Conservation (phyloP, 495 filamentous ascomycete genomes). For the Jackrogersella minutella region DNA sequence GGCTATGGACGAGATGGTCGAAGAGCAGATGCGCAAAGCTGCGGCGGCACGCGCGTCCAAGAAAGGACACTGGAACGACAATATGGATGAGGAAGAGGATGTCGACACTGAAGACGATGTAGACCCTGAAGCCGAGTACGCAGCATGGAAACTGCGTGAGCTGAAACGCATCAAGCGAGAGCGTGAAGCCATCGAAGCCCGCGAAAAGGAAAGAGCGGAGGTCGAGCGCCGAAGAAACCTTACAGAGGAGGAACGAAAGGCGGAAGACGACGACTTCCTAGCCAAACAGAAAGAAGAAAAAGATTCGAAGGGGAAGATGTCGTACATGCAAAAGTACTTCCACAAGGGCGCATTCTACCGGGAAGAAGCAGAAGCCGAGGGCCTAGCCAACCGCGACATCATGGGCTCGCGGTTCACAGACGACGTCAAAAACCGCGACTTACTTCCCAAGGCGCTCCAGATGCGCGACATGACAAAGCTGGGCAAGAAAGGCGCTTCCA, state of each 20-base stretch:
- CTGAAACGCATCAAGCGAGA: constrained; percentile 86
- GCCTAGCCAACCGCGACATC: constrained; percentile 76
- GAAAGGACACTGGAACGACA: constrained; percentile 88
- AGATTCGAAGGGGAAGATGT: constrained; percentile 82
- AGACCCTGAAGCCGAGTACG: constrained; percentile 87
- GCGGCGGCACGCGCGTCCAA: constrained; percentile 76
- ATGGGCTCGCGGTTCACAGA: constrained; percentile 83
- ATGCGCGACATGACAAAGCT: constrained; percentile 92
- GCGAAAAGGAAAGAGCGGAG: constrained; percentile 88
- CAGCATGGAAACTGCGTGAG: constrained; percentile 94
- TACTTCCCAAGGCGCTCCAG: constrained; percentile 92
- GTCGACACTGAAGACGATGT: constrained; percentile 87
- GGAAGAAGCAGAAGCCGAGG: constrained; percentile 76
- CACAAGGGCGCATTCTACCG: constrained; percentile 97
- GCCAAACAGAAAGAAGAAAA: constrained; percentile 85
- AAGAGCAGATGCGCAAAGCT: constrained; percentile 85
- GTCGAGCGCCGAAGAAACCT: constrained; percentile 87
- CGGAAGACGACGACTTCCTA: constrained; percentile 83
- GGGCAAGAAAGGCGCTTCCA: constrained; percentile 89
- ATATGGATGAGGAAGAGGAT: constrained; percentile 77
- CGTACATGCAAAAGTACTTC: constrained; percentile 94
- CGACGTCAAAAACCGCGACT: constrained; percentile 77
- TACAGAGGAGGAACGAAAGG: constrained; percentile 83
- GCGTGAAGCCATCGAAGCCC: constrained; percentile 80
- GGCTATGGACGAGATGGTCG: constrained; percentile 78